Percentiles rank a stretch among this genome's conserved stretches.
Evolutionary conservation across 192 early-diverging fungal genomes (phyloP).

Genomic region (Coemansia sp.): DNA sequence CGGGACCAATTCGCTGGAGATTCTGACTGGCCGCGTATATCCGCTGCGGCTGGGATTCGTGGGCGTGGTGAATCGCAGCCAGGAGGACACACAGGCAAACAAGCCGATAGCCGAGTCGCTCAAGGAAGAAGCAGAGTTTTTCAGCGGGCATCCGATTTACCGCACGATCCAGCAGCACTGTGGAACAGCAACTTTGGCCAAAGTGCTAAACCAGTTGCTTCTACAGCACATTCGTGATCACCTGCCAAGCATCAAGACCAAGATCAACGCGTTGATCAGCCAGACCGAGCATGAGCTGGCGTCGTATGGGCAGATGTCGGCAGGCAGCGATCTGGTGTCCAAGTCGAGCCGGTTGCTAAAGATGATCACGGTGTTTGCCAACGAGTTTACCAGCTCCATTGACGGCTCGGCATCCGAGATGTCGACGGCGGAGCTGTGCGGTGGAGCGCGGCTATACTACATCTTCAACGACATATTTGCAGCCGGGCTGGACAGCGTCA

Average conservation of each 20-base stretch:
- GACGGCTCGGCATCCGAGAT: slow-evolving; percentile 71
- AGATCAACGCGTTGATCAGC: slow-evolving; percentile 71
- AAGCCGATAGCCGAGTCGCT: slow-evolving; percentile 73
- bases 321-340: slow-evolving; percentile 19
- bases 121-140: slow-evolving; percentile 65
- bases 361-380: slow-evolving; percentile 72
- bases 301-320: slow-evolving; percentile 60
- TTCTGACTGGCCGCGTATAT: slow-evolving; percentile 71
- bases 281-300: slow-evolving; percentile 74
- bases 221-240: slow-evolving; percentile 78
- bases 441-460: slow-evolving; percentile 79
- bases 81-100: slow-evolving; percentile 70
- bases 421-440: slow-evolving; percentile 74
- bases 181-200: slow-evolving; percentile 68
- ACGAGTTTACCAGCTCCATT: slow-evolving; percentile 73
- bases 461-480: slow-evolving; percentile 82
- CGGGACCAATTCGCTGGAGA: slow-evolving; percentile 78
- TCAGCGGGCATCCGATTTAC: slow-evolving; percentile 70
- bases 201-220: slow-evolving; percentile 70
- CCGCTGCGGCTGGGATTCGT: slow-evolving; percentile 79
- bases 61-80: slow-evolving; percentile 79
- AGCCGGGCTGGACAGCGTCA: slow-evolving; percentile 66
- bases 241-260: slow-evolving; percentile 73
- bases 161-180: slow-evolving; percentile 67
- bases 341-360: slow-evolving; percentile 60